Evolutionary conservation across 805 yeast genomes (phyloP), one percentile per base, ranked within the genome.

Genomic region (Torulaspora quercuum): DNA sequence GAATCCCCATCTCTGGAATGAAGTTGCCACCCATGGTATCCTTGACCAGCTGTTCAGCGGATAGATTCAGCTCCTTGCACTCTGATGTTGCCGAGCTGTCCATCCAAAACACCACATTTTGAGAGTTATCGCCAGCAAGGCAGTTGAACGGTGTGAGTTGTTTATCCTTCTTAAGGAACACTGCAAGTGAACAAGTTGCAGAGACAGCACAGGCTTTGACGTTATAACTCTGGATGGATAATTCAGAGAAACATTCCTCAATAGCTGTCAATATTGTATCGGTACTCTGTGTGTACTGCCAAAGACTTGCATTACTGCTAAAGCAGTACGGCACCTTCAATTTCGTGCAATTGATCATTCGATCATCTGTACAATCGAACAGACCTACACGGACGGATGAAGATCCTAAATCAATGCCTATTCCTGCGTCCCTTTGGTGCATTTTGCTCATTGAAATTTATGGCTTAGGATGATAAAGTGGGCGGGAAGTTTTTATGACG

Each of bases 141-240:
- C 53, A 49, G 29, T 71, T 57, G 26, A 45, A 55, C 10, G 73
- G 70, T 13, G 30, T 46, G 10, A 56, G 34, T 2, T 39, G 42
- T 1, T 34, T 36, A 1, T 24, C 25, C 2, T 46, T 38, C 19
- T 50, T 50, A 37, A 50, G 46, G 48, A 64, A 55, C 1, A 75
- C 73, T 7, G 72, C 81, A 65, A 76, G 59, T 0, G 82, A 76
- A 42, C 83, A 77, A 1, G 83, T 77, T 3, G 82, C 81, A 2
- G 76, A 68, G 5, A 72, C 65, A 5, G 69, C 66, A 19, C 68
- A 52, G 1, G 65, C 59, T 10, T 23, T 29, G 25, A 57, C 35
- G 8, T 35, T 13, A 33, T 41, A 31, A 2, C 27, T 12, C 1
- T 15, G 30, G 1, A 29, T 28, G n/a, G 25, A 17, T 19, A 49